Evolutionary conservation across 257 asterid species (phyloP), one percentile per base, ranked within the genome.

Genomic region (Echites panduratus): DNA sequence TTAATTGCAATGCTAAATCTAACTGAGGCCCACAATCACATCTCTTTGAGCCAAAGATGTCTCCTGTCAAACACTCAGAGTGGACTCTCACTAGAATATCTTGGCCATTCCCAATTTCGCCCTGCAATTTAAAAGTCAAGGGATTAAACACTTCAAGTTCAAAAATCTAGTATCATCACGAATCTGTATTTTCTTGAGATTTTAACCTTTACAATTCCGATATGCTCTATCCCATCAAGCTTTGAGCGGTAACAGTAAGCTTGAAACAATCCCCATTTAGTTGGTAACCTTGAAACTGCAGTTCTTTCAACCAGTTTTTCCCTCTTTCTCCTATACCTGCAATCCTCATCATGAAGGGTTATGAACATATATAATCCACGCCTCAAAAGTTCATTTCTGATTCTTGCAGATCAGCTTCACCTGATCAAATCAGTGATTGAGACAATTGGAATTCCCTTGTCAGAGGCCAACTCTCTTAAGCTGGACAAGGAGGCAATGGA

Each of bases 11-110:
- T 48, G 98, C 92, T 70, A 89, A 74, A 57, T 92, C 96, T 58
- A 92, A 78, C 77, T 92, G 98, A 76, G 83, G 86, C 0, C 98
- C 96, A 78, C 96, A 92, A 71, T 89, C 98, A 26, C 96, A 92
- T 49, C 95, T 72, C 77, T 83, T 85, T 20, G 96, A 89, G 54
- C 98, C 98, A 47, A 92, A 92, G 0, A 87, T 85, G 75, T 89
- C 96, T 2, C 97, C 97, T 22, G 96, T 92, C 75, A 92, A 78
- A 79, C 97, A 92, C 81, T 92, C 96, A 0, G 96, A 89, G 75
- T 92, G 98, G 32, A 89, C 96, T 81, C 98, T 88, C 57, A 89
- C 98, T 35, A 89, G 86, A 74, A 88, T 83, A 73, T 89, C 96
- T 76, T 89, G 86, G 29, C 96, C 96, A 83, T 89, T 76, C 73